phyloP scores from a whole-genome alignment of 73 alveolate species.

The Uronychia setigera region DNA sequence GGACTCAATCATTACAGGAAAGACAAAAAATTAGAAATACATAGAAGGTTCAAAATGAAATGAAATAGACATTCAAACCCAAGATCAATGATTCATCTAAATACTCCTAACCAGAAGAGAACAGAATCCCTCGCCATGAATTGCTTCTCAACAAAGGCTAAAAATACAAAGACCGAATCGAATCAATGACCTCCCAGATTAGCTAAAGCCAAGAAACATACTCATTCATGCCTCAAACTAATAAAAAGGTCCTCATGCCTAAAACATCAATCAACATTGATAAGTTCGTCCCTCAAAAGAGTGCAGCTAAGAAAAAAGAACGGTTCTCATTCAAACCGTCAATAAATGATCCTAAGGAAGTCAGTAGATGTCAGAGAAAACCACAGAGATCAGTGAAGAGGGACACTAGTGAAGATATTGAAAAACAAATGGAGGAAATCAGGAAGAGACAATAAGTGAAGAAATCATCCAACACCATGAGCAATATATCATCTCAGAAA shows the following conservation, averaged over 20 bases:
- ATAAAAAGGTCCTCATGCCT: not conserved
- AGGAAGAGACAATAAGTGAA: not conserved
- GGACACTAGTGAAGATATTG: not conserved
- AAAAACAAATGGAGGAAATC: not conserved
- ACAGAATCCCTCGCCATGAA: not conserved
- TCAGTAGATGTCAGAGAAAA: not conserved
- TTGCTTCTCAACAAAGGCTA: not conserved
- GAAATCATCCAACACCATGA: not conserved
- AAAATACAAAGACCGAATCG: not conserved
- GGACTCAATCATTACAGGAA: not conserved
- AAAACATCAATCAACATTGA: not conserved
- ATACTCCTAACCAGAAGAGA: not conserved
- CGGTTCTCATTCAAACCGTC: not conserved
- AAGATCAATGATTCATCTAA: not conserved
- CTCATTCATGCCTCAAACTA: not conserved
- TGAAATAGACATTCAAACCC: not conserved
- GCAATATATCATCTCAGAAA: too few species aligned
- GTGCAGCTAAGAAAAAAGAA: not conserved
- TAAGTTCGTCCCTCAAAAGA: not conserved
- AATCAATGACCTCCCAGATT: not conserved
- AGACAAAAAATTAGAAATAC: not conserved
- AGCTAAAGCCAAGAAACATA: not conserved
- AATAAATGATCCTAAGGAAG: not conserved
- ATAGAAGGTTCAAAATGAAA: not conserved
- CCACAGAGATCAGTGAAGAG: not conserved